These are phyloP conservation scores for Saccharomyces uvarum DNA, from an alignment of 1,139 yeast species.

Conservation along the genomic window DNA sequence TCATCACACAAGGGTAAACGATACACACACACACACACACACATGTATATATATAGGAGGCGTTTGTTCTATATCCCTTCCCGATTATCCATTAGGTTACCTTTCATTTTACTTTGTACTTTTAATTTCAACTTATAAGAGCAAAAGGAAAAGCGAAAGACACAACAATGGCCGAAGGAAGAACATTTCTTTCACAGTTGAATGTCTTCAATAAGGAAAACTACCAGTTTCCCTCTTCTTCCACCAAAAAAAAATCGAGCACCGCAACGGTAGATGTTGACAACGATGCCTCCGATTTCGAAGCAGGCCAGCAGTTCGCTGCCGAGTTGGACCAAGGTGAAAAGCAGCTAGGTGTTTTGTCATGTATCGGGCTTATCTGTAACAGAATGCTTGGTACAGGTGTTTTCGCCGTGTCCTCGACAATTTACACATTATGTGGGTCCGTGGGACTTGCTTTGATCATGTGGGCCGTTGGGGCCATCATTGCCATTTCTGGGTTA, in stretches of 20 bases:
- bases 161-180: constrained; percentile 14
- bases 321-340: constrained; percentile 44
- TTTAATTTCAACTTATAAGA: not conserved
- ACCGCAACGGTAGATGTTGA: constrained; percentile 7
- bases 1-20: not conserved
- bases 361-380: constrained; percentile 61
- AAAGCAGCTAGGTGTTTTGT: constrained; percentile 55
- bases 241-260: constrained; percentile 3
- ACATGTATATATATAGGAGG: not conserved
- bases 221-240: constrained; percentile 12
- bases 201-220: constrained; percentile 27
- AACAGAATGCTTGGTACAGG: constrained; percentile 87
- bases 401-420: constrained; percentile 78
- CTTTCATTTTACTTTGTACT: not conserved
- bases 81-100: not conserved
- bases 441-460: constrained; percentile 67
- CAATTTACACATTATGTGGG: constrained; percentile 56
- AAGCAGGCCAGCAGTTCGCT: constrained; percentile 26
- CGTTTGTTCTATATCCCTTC: not conserved
- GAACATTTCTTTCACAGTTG: constrained; percentile 21
- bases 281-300: constrained; percentile 19
- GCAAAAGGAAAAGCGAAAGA: constrained; percentile 1
- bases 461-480: constrained; percentile 71
- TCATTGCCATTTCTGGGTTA: constrained; percentile 67
- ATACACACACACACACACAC: no score